These are phyloP conservation scores for Blakeslea trispora DNA, from an alignment of 371 early-diverging fungal species.

Conservation along the genomic window DNA sequence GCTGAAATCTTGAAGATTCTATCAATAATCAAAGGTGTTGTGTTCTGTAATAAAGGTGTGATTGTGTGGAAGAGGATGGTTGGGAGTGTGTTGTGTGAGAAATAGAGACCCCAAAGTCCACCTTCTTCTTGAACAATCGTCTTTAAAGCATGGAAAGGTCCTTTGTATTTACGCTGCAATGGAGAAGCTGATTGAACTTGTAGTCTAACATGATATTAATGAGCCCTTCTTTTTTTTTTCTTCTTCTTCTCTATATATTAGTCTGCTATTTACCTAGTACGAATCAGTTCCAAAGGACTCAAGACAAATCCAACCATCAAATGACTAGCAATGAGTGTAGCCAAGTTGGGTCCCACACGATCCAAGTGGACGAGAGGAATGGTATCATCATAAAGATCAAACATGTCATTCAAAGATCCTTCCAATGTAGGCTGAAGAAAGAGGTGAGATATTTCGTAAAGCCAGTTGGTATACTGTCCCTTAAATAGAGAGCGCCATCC, in stretches of 20 bases:
- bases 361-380: conserved; percentile 74
- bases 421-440: conserved; percentile 82
- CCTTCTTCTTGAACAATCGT: conserved; percentile 85
- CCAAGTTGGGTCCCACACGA: conserved; percentile 64
- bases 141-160: conserved; percentile 70
- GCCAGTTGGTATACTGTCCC: conserved; percentile 77
- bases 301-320: conserved; percentile 70
- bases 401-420: conserved; percentile 71
- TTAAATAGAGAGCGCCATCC: conserved; percentile 67
- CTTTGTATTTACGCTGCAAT: conserved; percentile 75
- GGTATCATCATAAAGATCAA: conserved; percentile 79
- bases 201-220: conserved; percentile 39
- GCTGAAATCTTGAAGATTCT: conserved; percentile 68
- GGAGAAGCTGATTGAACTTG: conserved; percentile 77
- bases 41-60: conserved; percentile 71
- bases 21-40: conserved; percentile 72
- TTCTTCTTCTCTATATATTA: too few relatives aligned
- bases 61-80: conserved; percentile 78
- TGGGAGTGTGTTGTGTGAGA: conserved; percentile 69
- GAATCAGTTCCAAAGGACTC: conserved; percentile 80
- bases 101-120: conserved; percentile 70
- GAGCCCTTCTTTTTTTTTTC: neutral
- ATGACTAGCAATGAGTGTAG: conserved; percentile 72
- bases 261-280: conserved; percentile 73
- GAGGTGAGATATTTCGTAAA: conserved; percentile 70